A percentile compares a stretch with the other conserved stretches of the same genome.
Conservation (phyloP, 768 basidiomycete species). For the Saitozyma podzolica region DNA sequence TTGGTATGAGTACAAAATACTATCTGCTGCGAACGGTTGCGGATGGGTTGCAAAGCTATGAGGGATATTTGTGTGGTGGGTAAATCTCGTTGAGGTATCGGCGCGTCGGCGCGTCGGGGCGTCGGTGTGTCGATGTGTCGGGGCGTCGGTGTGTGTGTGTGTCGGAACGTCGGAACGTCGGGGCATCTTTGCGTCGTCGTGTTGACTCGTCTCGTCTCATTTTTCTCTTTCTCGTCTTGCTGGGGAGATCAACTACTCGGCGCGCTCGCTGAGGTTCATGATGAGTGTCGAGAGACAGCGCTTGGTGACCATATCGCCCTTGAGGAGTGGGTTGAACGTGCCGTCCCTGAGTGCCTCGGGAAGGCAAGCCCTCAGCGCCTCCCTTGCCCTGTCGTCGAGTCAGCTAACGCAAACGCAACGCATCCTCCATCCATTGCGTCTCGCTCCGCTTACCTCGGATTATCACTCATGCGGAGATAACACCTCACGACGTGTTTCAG, state of each 20-base stretch:
- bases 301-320: slow-evolving; percentile 94
- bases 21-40: too few relatives aligned
- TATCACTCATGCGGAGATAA: slow-evolving; percentile 93
- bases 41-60: too few relatives aligned
- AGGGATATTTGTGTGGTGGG: too few relatives aligned
- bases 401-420: neutral
- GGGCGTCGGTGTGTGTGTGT: too few relatives aligned
- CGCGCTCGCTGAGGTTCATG: slow-evolving; percentile 42
- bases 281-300: slow-evolving; percentile 50
- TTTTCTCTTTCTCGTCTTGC: neutral
- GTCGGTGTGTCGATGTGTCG: too few relatives aligned
- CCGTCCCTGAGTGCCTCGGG: slow-evolving; percentile 93
- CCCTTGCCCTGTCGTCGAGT: slow-evolving; percentile 69
- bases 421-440: neutral
- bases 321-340: slow-evolving; percentile 86
- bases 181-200: too few relatives aligned
- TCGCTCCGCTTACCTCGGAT: slow-evolving; percentile 68
- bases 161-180: too few relatives aligned
- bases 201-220: too few relatives aligned
- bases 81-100: too few relatives aligned
- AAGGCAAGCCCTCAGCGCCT: slow-evolving; percentile 90
- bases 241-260: slow-evolving; percentile 8
- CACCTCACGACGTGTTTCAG: slow-evolving; percentile 98
- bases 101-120: too few relatives aligned
- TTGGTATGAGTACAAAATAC: too few relatives aligned